Evolutionary conservation across 257 asterid genomes (phyloP).

Genomic region (Lithospermum erythrorhizon): DNA sequence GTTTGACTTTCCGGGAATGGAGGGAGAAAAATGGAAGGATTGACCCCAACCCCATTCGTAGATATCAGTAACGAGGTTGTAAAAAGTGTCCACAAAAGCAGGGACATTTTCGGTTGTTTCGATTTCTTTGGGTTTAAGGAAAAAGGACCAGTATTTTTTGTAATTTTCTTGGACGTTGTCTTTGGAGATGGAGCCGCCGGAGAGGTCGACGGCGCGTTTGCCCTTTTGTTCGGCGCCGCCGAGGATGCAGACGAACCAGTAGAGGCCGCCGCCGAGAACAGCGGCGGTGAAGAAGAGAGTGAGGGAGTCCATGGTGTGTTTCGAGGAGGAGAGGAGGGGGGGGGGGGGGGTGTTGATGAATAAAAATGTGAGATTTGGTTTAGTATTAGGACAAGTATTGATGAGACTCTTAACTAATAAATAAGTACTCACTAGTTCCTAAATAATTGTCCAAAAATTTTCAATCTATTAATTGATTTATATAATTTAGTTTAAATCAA

Average conservation of each 20-base stretch:
- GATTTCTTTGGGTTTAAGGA: constrained; percentile 62
- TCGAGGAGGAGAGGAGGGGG: background rate
- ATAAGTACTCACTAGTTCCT: no score
- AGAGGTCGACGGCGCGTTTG: constrained; percentile 51
- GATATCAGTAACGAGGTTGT: constrained; percentile 72
- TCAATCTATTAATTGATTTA: no score
- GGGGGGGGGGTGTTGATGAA: background rate
- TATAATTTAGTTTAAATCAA: no score
- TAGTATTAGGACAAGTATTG: constrained; percentile 13
- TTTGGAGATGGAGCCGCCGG: constrained; percentile 65
- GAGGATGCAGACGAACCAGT: constrained; percentile 58
- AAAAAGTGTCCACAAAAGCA: constrained; percentile 70
- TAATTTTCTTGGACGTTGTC: constrained; percentile 52
- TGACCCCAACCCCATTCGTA: constrained; percentile 96
- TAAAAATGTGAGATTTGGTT: constrained; percentile 8
- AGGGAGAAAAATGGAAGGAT: constrained; percentile 67
- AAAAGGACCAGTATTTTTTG: constrained; percentile 70
- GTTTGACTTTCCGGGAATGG: constrained; percentile 54
- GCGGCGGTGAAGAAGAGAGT: constrained; percentile 50
- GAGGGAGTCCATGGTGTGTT: constrained; percentile 36
- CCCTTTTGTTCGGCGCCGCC: constrained; percentile 75
- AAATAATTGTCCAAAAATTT: no score
- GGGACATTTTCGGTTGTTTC: constrained; percentile 56
- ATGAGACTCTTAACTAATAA: no score
- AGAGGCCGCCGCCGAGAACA: constrained; percentile 47